Conservation (phyloP, 139 green algal species). For the Nannochloris sp. region DNA sequence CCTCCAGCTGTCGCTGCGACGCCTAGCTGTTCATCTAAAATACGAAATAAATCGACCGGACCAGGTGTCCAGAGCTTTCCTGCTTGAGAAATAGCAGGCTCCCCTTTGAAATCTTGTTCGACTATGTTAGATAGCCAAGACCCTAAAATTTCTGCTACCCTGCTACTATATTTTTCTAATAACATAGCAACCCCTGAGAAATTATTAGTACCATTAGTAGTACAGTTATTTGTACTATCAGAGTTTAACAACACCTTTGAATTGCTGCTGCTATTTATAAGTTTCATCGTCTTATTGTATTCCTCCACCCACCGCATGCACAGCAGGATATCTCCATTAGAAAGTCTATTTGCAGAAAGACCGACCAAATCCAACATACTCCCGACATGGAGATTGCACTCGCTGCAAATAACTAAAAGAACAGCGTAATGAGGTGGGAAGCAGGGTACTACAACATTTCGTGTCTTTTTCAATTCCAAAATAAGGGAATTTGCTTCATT, state of each 20-base stretch:
- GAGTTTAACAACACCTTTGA: no score
- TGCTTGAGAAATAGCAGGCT: constrained; percentile 46
- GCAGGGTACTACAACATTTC: constrained; percentile 64
- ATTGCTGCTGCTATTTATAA: neutral
- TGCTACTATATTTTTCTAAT: constrained; percentile 64
- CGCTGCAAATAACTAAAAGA: constrained; percentile 42
- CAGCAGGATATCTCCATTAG: constrained; percentile 66
- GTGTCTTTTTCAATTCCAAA: constrained; percentile 7
- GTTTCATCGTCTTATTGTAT: constrained; percentile 62
- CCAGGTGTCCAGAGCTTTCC: constrained; percentile 73
- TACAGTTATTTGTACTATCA: no score
- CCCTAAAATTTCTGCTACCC: constrained; percentile 55
- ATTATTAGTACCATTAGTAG: neutral
- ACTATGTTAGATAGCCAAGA: constrained; percentile 81
- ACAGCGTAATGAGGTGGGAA: constrained; percentile 76
- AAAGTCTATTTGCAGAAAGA: constrained; percentile 48
- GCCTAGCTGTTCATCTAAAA: constrained; percentile 76
- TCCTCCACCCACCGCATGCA: constrained; percentile 69
- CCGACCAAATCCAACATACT: constrained; percentile 72
- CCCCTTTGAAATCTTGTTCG: constrained; percentile 34
- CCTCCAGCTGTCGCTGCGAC: neutral
- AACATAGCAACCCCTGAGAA: constrained; percentile 33
- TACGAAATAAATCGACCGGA: constrained; percentile 82
- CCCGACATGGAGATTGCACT: constrained; percentile 64
- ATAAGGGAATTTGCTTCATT: constrained; percentile 39